Conservation (phyloP, 164 flowering plant genomes). For the Akebia trifoliata region DNA sequence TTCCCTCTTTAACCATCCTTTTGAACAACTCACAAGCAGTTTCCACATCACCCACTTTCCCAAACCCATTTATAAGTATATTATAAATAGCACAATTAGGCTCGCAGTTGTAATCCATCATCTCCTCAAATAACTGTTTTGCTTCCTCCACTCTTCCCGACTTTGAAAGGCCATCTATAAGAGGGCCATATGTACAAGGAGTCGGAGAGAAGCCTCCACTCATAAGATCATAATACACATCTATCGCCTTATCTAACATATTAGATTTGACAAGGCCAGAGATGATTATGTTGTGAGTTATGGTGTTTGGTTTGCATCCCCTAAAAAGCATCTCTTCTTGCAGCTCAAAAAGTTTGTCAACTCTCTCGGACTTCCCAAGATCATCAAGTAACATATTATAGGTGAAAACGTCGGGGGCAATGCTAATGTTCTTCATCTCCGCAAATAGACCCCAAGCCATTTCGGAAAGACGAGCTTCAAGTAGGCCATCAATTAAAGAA, state of each 20-base stretch:
- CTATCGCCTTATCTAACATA: conserved; percentile 57
- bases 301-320: conserved; percentile 58
- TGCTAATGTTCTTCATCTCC: conserved; percentile 63
- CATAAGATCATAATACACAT: conserved; percentile 64
- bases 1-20: conserved; percentile 70
- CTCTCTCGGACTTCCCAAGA: conserved; percentile 57
- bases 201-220: conserved; percentile 78
- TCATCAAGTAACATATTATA: conserved; percentile 70
- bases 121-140: conserved; percentile 61
- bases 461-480: conserved; percentile 33
- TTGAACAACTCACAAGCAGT: conserved; percentile 52
- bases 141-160: conserved; percentile 72
- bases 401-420: conserved; percentile 55
- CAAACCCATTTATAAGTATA: conserved; percentile 82
- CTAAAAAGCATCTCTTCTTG: conserved; percentile 59
- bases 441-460: conserved; percentile 52
- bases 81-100: conserved; percentile 87
- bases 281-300: conserved; percentile 74
- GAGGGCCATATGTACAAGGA: conserved; percentile 89
- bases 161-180: conserved; percentile 82
- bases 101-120: conserved; percentile 71
- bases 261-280: conserved; percentile 63
- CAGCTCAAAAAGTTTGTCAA: conserved; percentile 44
- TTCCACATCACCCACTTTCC: conserved; percentile 68
- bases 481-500: conserved; percentile 59